Evolutionary conservation across 2,329 filamentous ascomycete genomes (phyloP), one percentile per base, ranked within the genome.

Genomic region (Mariannaea sp.): DNA sequence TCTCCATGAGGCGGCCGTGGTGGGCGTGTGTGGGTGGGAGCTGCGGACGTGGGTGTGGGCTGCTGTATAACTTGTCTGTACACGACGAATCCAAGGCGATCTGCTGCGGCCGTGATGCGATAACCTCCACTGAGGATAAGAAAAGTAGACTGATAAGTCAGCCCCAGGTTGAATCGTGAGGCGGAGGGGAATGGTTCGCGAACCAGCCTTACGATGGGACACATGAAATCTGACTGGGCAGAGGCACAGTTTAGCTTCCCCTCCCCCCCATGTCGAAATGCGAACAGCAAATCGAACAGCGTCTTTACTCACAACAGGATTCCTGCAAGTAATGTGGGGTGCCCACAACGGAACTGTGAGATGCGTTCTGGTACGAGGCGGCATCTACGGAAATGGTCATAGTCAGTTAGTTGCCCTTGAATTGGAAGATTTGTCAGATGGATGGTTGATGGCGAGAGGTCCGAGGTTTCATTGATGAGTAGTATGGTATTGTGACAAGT

Each of bases 31-130:
- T n/a, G n/a, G n/a, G n/a, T n/a, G n/a, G n/a, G n/a, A n/a, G n/a
- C n/a, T n/a, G n/a, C n/a, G n/a, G n/a, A n/a, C n/a, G n/a, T n/a
- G n/a, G 40, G 53, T 53, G 59, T 62, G 47, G 53, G 47, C 41
- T 55, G 54, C 50, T 61, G 42, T 54, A 48, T 64, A 59, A 56
- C 54, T 54, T 64, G 30, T 48, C 49, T 61, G 46, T 50, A 38
- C 44, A 49, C 47, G 6, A 42, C 57, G 40, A 57, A 49, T 57
- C n/a, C 33, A 55, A 19, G 42, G 39, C 30, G 24, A 42, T 33
- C 20, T 14, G 42, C 55, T 44, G 56, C 62, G 8, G 50, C 16
- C 13, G 35, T 30, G 29, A n/a, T 49, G 14, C 16, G 38, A 39
- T 29, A 17, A 13, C 14, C 29, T 32, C 32, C 14, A 7, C 20